Conservation (phyloP, 23 red algal species). For the Gracilaria domingensis region DNA sequence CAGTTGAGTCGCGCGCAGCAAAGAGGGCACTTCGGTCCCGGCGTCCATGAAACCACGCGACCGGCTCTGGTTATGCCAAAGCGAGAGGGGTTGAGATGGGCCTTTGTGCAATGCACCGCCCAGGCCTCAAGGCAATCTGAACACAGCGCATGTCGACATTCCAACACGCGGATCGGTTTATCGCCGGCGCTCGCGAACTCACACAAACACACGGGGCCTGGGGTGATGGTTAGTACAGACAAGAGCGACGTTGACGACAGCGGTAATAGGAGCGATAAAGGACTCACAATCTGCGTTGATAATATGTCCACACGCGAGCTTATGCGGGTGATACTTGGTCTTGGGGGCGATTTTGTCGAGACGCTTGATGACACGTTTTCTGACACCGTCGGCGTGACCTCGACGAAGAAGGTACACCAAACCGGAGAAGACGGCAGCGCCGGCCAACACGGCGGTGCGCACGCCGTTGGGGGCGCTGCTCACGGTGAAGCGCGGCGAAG, state of each 20-base stretch:
- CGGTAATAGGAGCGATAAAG: not conserved
- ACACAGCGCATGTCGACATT: constrained; percentile 70
- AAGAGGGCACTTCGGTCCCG: constrained; percentile 64
- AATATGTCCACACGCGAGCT: constrained; percentile 11
- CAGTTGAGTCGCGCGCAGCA: constrained; percentile 65
- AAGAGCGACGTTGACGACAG: not conserved
- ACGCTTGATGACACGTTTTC: constrained; percentile 51
- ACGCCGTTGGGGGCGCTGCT: constrained; percentile 34
- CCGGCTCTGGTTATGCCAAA: constrained; percentile 69
- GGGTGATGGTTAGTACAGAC: not conserved
- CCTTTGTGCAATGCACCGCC: constrained; percentile 73
- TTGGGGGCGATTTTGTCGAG: constrained; percentile 49
- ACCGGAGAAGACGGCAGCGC: constrained; percentile 45
- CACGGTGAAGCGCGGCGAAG: constrained; percentile 42
- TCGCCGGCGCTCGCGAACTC: constrained; percentile 51
- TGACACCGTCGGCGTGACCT: constrained; percentile 36
- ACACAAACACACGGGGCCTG: constrained; percentile 73
- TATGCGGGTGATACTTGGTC: constrained; percentile 22
- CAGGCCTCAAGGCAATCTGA: constrained; percentile 70
- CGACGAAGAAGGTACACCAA: constrained; percentile 48
- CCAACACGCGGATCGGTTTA: constrained; percentile 53
- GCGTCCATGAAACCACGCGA: constrained; percentile 66
- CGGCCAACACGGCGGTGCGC: constrained; percentile 27
- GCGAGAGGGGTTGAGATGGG: constrained; percentile 74
- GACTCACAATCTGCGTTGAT: constrained; percentile 68